Conservation (phyloP, 2,329 filamentous ascomycete species). For the Fusarium guadeloupense region DNA sequence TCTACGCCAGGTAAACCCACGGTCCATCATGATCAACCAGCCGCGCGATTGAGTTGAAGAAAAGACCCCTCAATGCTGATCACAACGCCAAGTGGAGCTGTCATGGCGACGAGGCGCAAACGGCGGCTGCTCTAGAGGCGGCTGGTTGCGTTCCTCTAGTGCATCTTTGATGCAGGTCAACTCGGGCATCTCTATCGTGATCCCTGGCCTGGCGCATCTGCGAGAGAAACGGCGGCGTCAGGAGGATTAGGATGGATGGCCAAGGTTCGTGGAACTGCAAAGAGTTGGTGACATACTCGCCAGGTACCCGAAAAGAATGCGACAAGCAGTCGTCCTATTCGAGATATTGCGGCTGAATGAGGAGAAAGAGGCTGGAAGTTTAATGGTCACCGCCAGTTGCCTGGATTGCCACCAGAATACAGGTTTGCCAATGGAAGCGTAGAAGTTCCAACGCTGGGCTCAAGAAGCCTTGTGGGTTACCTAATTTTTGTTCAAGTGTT, state of each 20-base stretch:
- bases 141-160: slow-evolving; percentile 32
- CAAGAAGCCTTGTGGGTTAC: slow-evolving; percentile 8
- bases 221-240: slow-evolving; percentile 18
- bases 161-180: slow-evolving; percentile 18
- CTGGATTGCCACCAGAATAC: slow-evolving; percentile 21
- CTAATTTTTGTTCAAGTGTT: slow-evolving; percentile 6
- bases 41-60: slow-evolving; percentile 25
- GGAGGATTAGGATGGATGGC: slow-evolving; percentile 15
- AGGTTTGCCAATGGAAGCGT: slow-evolving; percentile 14
- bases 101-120: slow-evolving; percentile 41
- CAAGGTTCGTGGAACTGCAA: slow-evolving; percentile 2
- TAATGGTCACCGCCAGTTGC: slow-evolving; percentile 16
- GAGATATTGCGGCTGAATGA: slow-evolving; percentile 6
- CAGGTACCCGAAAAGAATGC: background rate
- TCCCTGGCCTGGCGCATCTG: slow-evolving; percentile 15
- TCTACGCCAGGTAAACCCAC: slow-evolving; percentile 12
- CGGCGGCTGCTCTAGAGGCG: slow-evolving; percentile 39
- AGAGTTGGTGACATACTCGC: slow-evolving; percentile 1
- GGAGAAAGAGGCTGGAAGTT: slow-evolving; percentile 31
- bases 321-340: background rate
- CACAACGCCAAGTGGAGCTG: slow-evolving; percentile 41
- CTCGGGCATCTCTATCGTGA: slow-evolving; percentile 15
- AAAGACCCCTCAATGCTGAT: slow-evolving; percentile 36
- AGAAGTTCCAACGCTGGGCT: slow-evolving; percentile 4
- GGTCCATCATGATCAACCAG: slow-evolving; percentile 8